Conservation (phyloP, 768 basidiomycete species). For the Russula compacta region DNA sequence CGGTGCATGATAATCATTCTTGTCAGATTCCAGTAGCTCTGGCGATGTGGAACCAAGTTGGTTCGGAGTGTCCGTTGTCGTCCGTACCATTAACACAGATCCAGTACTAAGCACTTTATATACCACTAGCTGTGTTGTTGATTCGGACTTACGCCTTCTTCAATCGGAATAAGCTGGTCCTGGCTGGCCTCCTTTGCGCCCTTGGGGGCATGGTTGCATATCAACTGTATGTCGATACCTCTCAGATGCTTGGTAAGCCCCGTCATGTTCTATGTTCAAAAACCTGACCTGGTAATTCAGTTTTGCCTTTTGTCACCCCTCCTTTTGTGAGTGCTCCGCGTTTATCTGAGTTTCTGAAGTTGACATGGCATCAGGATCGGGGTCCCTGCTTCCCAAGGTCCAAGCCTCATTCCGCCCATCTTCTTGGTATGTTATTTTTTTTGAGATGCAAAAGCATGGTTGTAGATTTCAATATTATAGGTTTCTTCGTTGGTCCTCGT, state of each 20-base stretch:
- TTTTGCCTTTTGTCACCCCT: conserved; percentile 53
- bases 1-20: neutral
- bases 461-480: conserved; percentile 29
- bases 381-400: conserved; percentile 78
- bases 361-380: conserved; percentile 27
- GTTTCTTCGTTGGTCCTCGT: conserved; percentile 26
- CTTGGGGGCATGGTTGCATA: conserved; percentile 69
- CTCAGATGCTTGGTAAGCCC: conserved; percentile 63
- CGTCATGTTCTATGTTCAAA: neutral
- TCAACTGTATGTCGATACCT: conserved; percentile 70
- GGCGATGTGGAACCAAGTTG: conserved; percentile 84
- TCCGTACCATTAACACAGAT: neutral
- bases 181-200: conserved; percentile 53
- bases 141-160: conserved; percentile 84
- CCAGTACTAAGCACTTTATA: conserved; percentile 6
- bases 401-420: conserved; percentile 74
- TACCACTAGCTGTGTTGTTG: conserved; percentile 52
- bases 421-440: conserved; percentile 45
- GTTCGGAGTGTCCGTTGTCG: conserved; percentile 53
- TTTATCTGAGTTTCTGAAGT: neutral
- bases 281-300: conserved; percentile 6
- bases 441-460: neutral
- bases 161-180: conserved; percentile 62
- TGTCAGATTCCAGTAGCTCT: conserved; percentile 67
- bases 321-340: conserved; percentile 39